Conservation (phyloP, 306 rosid species). For the Corylus americana region DNA sequence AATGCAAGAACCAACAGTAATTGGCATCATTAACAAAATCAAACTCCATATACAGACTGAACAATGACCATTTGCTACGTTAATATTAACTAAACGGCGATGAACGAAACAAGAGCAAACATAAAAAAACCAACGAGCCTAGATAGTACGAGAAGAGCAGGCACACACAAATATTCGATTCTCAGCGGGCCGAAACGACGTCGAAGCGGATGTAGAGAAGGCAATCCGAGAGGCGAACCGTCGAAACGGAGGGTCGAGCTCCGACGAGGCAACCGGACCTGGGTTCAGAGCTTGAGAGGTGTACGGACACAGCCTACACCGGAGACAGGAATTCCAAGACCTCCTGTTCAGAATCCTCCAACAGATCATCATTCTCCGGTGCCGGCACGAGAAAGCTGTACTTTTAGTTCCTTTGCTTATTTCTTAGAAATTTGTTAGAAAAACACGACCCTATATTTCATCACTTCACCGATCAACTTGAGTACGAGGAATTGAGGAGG, state of each 20-base stretch:
- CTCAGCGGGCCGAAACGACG: constrained; percentile 24
- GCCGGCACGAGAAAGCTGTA: neutral
- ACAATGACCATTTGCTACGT: neutral
- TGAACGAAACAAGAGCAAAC: neutral
- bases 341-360: constrained; percentile 37
- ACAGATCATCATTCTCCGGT: constrained; percentile 27
- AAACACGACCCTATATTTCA: neutral
- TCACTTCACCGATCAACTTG: too few relatives aligned
- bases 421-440: neutral
- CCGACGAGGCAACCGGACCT: neutral
- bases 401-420: neutral
- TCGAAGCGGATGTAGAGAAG: constrained; percentile 1
- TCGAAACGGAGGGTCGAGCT: neutral
- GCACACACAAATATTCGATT: constrained; percentile 36
- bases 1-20: neutral
- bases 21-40: neutral
- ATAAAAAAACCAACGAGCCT: neutral
- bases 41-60: neutral
- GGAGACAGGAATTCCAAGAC: constrained; percentile 31
- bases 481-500: too few relatives aligned
- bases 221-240: constrained; percentile 11
- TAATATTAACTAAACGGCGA: neutral
- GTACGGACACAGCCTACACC: constrained; percentile 13
- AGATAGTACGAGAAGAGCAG: neutral
- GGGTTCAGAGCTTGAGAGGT: neutral